Conservation (phyloP, 192 early-diverging fungal genomes). For the Funneliformis geosporum region DNA sequence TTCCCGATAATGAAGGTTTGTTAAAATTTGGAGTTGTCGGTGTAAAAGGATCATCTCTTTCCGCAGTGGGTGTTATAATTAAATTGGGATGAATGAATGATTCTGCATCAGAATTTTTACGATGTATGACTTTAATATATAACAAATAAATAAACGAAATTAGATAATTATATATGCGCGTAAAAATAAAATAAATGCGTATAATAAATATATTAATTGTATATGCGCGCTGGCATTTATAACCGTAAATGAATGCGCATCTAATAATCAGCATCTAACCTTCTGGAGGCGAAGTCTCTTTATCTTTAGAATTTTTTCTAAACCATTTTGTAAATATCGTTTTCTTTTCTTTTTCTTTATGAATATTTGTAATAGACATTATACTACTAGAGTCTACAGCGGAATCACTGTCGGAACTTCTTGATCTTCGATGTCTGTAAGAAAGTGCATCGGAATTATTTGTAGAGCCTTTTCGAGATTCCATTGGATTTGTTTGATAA, state of each 20-base stretch:
- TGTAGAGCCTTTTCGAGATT: background rate
- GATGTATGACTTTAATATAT: background rate
- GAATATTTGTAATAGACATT: background rate
- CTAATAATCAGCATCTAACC: slow-evolving; percentile 18
- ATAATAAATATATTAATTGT: background rate
- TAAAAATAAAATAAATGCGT: background rate
- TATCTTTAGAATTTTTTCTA: slow-evolving; percentile 21
- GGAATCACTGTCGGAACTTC: slow-evolving; percentile 31
- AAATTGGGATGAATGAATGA: background rate
- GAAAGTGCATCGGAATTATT: background rate
- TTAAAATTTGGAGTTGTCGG: background rate
- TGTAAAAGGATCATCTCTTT: slow-evolving; percentile 19
- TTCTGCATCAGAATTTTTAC: slow-evolving; percentile 29
- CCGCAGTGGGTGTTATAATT: background rate
- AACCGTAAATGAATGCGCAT: background rate
- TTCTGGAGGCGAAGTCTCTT: slow-evolving; percentile 21
- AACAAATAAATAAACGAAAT: background rate
- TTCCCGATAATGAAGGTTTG: background rate
- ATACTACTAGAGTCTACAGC: background rate
- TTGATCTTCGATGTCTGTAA: slow-evolving; percentile 20
- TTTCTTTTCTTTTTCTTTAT: slow-evolving; percentile 25
- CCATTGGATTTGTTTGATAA: background rate
- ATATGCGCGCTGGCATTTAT: background rate
- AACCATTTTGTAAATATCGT: background rate
- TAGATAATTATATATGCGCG: background rate